Evolutionary conservation across 192 early-diverging fungal genomes (phyloP), one percentile per base, ranked within the genome.

Genomic region (Fimicolochytrium jonesii): DNA sequence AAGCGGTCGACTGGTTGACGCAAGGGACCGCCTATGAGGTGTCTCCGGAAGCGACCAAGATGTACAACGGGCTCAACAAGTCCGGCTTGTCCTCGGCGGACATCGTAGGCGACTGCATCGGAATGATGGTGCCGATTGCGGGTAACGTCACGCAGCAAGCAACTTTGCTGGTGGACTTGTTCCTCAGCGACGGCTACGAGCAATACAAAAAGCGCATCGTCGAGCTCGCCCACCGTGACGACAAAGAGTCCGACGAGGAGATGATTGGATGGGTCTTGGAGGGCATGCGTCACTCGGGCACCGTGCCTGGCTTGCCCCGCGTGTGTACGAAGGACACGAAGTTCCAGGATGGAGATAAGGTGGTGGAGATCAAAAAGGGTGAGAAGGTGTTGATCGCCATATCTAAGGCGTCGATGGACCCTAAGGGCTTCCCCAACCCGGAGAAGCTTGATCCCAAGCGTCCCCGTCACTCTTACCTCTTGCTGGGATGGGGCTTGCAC

Each of bases 61-160:
- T 51, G 23, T 51, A 51, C 49, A 51, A 51, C 6, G 49, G 15
- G 23, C 49, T 51, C 26, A 25, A 51, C 49, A 31, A 51, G 17
- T 51, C 49, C 4, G 30, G 30, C n/a, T 17, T 51, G 3, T 15
- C 49, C 26, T 20, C 30, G 4, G 49, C 49, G 2, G 49, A 51
- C 30, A 29, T 51, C 30, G 49, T 51, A 17, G 30, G 30, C 3
- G 49, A 51, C 49, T 51, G 49, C 30, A 51, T 51, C 23, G 23
- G 26, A 17, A 51, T 51, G 23, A 51, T 51, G 49, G 30, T 31
- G 13, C 49, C 49, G 23, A 29, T 51, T 15, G 49, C 49, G 6
- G 49, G 49, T 6, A 51, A 51, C 49, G 49, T 51, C 17, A 51
- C 49, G 26, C 49, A 51, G 30, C 49, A 51, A 26, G 49, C 49